Conservation (phyloP, 163 green algal genomes). For the Chlamydomonas reinhardtii region DNA sequence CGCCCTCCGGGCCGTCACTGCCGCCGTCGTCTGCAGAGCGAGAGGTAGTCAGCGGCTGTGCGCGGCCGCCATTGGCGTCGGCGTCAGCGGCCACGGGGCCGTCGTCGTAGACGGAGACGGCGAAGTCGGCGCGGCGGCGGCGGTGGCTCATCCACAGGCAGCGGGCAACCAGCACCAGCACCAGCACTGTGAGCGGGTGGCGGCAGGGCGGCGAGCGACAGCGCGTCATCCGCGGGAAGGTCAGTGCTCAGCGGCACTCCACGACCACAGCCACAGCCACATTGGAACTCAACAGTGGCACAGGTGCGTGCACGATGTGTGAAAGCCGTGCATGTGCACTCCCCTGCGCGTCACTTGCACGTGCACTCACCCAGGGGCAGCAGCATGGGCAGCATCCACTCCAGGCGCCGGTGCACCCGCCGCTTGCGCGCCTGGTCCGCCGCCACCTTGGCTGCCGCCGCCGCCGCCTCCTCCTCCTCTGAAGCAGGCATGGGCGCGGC, state of each 20-base stretch:
- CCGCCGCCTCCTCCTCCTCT: not conserved
- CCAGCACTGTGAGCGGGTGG: not conserved
- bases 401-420: not conserved
- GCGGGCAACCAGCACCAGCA: not conserved
- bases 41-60: too few relatives aligned
- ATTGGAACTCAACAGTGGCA: too few relatives aligned
- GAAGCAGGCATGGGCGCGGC: too few relatives aligned
- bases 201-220: too few relatives aligned
- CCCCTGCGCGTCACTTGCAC: too few relatives aligned
- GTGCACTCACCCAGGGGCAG: slow-evolving; percentile 9
- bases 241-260: too few relatives aligned
- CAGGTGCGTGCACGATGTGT: too few relatives aligned
- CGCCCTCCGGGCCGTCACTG: too few relatives aligned
- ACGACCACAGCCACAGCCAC: too few relatives aligned
- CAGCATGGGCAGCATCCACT: not conserved
- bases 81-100: not conserved
- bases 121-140: not conserved
- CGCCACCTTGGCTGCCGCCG: not conserved
- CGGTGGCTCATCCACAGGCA: not conserved
- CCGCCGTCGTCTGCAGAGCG: too few relatives aligned
- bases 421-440: not conserved
- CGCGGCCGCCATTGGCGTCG: not conserved
- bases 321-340: too few relatives aligned
- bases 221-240: too few relatives aligned
- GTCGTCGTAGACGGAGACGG: not conserved